Evolutionary conservation across 1,284 basidiomycete species (phyloP).

Genomic region (Rhizopogon parksii): DNA sequence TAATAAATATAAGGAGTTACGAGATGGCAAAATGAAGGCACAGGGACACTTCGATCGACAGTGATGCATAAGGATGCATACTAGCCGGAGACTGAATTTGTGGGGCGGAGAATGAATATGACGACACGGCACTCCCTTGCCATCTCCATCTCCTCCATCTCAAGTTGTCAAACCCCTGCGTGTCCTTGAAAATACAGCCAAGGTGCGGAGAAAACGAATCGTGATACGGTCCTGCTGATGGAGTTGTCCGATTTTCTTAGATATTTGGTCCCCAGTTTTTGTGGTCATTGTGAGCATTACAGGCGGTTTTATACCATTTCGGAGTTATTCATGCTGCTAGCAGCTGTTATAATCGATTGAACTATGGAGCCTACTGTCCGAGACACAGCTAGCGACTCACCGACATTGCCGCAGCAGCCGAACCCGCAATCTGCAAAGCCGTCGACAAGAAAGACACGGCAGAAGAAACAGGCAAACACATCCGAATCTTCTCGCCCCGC

Average conservation of each 20-base stretch:
- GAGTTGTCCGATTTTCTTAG: slow-evolving; percentile 12
- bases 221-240: slow-evolving; percentile 15
- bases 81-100: slow-evolving; percentile 20
- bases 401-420: slow-evolving; percentile 40
- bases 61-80: not conserved
- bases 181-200: not conserved
- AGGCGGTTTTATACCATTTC: slow-evolving; percentile 28
- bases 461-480: slow-evolving; percentile 37
- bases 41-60: not conserved
- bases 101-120: slow-evolving; percentile 23
- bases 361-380: slow-evolving; percentile 28
- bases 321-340: slow-evolving; percentile 21
- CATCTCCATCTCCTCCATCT: slow-evolving; percentile 2
- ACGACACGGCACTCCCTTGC: slow-evolving; percentile 25
- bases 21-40: no score
- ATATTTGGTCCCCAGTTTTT: slow-evolving; percentile 2
- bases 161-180: slow-evolving; percentile 7
- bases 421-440: slow-evolving; percentile 27
- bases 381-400: slow-evolving; percentile 32
- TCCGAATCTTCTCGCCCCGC: slow-evolving; percentile 13
- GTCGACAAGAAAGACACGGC: slow-evolving; percentile 40
- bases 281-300: slow-evolving; percentile 4
- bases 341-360: slow-evolving; percentile 20
- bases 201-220: slow-evolving; percentile 2
- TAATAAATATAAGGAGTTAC: no score